A percentile compares a stretch with the other conserved stretches of the same genome.
Conservation (phyloP, 176 grass and related monocot genomes). For the Juncus inflexus region DNA sequence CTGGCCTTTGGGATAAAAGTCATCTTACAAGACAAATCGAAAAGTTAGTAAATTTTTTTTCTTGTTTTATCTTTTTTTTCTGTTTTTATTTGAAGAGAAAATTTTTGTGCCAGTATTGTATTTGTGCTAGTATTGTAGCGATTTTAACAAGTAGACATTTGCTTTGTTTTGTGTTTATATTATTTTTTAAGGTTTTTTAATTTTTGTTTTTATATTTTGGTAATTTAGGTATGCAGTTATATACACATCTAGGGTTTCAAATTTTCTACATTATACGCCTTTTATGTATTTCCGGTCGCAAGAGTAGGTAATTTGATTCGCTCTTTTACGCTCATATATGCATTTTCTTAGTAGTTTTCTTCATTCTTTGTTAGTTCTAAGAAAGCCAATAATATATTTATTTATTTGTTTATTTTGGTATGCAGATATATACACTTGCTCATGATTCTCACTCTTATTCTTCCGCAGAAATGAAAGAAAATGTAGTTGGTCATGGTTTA, state of each 20-base stretch:
- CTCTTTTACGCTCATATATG: neutral
- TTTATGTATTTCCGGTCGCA: constrained; percentile 97
- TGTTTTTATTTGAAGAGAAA: neutral
- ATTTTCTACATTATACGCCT: constrained; percentile 93
- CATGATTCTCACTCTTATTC: constrained; percentile 69
- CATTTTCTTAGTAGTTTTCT: neutral
- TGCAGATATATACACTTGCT: constrained; percentile 63
- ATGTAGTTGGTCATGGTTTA: neutral
- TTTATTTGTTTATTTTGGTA: constrained; percentile 23
- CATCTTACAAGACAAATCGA: constrained; percentile 93
- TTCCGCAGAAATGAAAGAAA: constrained; percentile 16
- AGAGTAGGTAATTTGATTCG: constrained; percentile 60
- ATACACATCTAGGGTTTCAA: constrained; percentile 96
- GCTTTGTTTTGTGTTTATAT: no score
- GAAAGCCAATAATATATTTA: neutral
- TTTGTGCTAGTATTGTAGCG: neutral
- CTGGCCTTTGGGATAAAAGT: constrained; percentile 97
- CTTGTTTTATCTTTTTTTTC: no score
- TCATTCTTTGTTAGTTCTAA: neutral
- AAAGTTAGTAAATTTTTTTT: constrained; percentile 55
- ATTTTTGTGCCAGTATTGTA: no score
- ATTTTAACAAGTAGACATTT: neutral
- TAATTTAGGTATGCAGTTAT: constrained; percentile 88
- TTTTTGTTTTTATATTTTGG: constrained; percentile 23
- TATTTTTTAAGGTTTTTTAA: neutral